Evolutionary conservation across 2,329 filamentous ascomycete genomes (phyloP).

Genomic region (Geoglossum cookeanum): DNA sequence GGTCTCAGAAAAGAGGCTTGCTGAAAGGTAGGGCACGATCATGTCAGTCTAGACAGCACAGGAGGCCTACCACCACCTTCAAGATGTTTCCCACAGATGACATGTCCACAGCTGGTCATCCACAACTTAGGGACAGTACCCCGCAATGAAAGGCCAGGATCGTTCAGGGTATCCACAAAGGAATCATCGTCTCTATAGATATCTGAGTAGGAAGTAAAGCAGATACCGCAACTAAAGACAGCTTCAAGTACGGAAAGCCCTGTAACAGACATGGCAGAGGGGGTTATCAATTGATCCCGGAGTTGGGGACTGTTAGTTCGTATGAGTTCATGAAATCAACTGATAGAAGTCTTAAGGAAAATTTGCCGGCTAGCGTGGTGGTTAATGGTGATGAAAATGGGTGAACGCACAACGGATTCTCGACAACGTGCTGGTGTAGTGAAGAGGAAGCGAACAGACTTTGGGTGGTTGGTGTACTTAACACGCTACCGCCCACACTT

Average conservation of each 20-base stretch:
- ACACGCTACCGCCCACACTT: too few relatives aligned
- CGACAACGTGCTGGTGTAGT: background rate
- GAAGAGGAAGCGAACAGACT: background rate
- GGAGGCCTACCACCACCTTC: slow-evolving; percentile 26
- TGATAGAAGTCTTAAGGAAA: background rate
- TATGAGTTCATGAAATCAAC: background rate
- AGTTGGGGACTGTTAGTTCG: slow-evolving; percentile 15
- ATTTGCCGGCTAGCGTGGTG: background rate
- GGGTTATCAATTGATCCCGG: background rate
- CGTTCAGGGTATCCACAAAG: background rate
- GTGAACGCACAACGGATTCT: background rate
- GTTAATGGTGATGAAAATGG: background rate
- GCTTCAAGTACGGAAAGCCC: slow-evolving; percentile 20
- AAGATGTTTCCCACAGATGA: slow-evolving; percentile 29
- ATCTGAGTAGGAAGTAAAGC: slow-evolving; percentile 26
- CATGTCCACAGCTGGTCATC: slow-evolving; percentile 29
- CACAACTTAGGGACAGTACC: slow-evolving; percentile 26
- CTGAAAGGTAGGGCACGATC: background rate
- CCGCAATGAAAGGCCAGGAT: slow-evolving; percentile 10
- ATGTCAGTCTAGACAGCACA: background rate
- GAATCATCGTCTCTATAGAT: slow-evolving; percentile 20
- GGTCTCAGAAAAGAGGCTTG: background rate
- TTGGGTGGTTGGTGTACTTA: too few relatives aligned
- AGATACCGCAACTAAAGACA: slow-evolving; percentile 30
- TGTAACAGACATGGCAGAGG: slow-evolving; percentile 1